A percentile compares a stretch with the other conserved stretches of the same genome.
Evolutionary conservation across 306 rosid genomes (phyloP).

Genomic region (Trifolium dubium): DNA sequence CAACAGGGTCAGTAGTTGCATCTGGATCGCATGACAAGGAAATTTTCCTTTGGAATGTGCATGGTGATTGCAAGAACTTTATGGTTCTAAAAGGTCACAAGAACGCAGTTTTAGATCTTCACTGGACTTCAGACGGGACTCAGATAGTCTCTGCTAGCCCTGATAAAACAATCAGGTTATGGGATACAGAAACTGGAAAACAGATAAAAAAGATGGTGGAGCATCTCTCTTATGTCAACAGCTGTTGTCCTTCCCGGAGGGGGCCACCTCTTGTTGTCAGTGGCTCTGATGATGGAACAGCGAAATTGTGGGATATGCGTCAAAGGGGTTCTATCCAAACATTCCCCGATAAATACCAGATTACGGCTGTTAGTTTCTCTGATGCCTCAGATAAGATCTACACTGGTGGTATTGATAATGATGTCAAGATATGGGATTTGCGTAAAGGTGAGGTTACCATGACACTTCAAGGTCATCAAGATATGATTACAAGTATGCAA

Average conservation of each 20-base stretch:
- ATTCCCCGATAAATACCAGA: slow-evolving; percentile 92
- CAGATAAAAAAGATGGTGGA: slow-evolving; percentile 95
- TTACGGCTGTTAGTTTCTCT: slow-evolving; percentile 85
- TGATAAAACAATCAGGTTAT: slow-evolving; percentile 86
- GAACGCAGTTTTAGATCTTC: slow-evolving; percentile 94
- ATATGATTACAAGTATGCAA: slow-evolving; percentile 94
- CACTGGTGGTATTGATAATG: slow-evolving; percentile 93
- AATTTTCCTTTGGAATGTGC: slow-evolving; percentile 89
- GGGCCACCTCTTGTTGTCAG: slow-evolving; percentile 94
- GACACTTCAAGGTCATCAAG: slow-evolving; percentile 97
- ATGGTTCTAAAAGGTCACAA: slow-evolving; percentile 94
- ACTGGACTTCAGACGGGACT: slow-evolving; percentile 92
- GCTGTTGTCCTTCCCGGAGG: slow-evolving; percentile 93
- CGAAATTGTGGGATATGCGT: slow-evolving; percentile 98
- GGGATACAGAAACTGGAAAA: slow-evolving; percentile 95
- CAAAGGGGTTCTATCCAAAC: slow-evolving; percentile 97
- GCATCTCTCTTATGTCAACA: slow-evolving; percentile 87
- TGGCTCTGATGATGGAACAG: slow-evolving; percentile 96
- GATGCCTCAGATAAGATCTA: slow-evolving; percentile 94
- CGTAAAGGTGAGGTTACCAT: slow-evolving; percentile 88
- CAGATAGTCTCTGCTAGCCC: slow-evolving; percentile 90
- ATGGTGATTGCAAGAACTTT: slow-evolving; percentile 90
- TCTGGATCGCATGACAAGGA: slow-evolving; percentile 96
- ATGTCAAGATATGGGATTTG: slow-evolving; percentile 92
- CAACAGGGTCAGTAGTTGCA: slow-evolving; percentile 80